Evolutionary conservation across 2,329 filamentous ascomycete genomes (phyloP).

Genomic region (Cordyceps militaris): DNA sequence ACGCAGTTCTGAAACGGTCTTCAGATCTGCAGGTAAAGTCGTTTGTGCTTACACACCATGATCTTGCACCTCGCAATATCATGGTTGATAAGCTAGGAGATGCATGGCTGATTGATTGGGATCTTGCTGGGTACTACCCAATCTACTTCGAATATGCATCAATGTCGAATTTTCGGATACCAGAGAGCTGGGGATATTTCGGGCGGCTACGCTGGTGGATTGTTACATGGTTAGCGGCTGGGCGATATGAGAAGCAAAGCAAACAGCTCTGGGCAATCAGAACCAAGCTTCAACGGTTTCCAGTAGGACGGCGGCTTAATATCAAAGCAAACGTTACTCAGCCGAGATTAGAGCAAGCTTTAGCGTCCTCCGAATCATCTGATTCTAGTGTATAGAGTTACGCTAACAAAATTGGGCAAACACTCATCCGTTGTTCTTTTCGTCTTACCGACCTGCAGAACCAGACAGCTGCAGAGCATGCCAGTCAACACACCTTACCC

Average conservation of each 20-base stretch:
- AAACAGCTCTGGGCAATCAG: not conserved
- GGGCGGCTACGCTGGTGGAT: not conserved
- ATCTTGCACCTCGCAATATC: not conserved
- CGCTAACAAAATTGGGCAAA: not conserved
- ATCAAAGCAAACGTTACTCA: not conserved
- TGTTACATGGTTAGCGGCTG: not conserved
- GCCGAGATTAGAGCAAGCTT: not conserved
- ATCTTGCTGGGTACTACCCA: not conserved
- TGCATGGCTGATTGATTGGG: not conserved
- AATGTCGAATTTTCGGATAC: not conserved
- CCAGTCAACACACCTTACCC: too few species aligned
- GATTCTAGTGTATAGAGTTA: not conserved
- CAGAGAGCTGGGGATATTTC: not conserved
- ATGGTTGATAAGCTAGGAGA: not conserved
- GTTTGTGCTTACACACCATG: conserved; percentile 1
- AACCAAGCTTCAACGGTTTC: not conserved
- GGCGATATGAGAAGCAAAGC: not conserved
- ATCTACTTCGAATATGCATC: not conserved
- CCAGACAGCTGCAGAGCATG: too few species aligned
- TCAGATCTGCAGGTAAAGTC: not conserved
- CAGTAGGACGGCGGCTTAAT: not conserved
- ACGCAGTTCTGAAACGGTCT: not conserved
- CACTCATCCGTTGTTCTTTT: too few species aligned
- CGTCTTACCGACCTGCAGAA: too few species aligned
- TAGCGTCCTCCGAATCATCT: not conserved